Conservation (phyloP, 169 alveolate species). For the Plasmodium knowlesi region DNA sequence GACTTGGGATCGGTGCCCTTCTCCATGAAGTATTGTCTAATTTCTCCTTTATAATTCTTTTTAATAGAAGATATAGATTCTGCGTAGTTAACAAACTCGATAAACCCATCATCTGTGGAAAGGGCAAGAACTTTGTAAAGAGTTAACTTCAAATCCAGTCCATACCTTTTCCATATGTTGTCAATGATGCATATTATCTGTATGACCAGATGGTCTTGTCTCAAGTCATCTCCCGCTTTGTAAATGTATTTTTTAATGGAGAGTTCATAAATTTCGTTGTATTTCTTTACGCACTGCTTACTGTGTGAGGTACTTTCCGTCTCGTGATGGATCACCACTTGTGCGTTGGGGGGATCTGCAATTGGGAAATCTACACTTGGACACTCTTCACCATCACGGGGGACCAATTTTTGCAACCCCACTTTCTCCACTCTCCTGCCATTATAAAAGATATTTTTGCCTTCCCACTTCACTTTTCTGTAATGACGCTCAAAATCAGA, state of each 20-base stretch:
- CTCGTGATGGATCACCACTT: neutral
- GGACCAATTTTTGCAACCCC: neutral
- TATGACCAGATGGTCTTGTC: constrained; percentile 95
- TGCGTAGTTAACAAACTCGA: constrained; percentile 80
- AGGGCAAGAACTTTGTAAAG: constrained; percentile 88
- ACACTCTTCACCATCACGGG: neutral
- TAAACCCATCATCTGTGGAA: constrained; percentile 89
- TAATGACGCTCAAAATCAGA: constrained; percentile 17
- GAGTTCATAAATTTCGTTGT: constrained; percentile 53
- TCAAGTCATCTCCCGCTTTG: constrained; percentile 96
- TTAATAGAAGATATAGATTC: constrained; percentile 59
- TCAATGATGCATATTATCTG: constrained; percentile 92
- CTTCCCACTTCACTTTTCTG: neutral
- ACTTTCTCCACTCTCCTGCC: constrained; percentile 18
- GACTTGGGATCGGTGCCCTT: neutral
- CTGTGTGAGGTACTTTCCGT: neutral
- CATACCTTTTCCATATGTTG: constrained; percentile 90
- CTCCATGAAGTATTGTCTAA: constrained; percentile 73
- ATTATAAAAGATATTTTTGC: constrained; percentile 22
- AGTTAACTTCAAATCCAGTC: constrained; percentile 90
- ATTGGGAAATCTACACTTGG: neutral
- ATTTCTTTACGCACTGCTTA: constrained; percentile 20
- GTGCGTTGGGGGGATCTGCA: neutral
- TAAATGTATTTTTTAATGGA: constrained; percentile 83
- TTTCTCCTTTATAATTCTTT: constrained; percentile 76